These are phyloP conservation scores for Saitozyma podzolica DNA, from an alignment of 768 basidiomycete species.

Conservation along the genomic window DNA sequence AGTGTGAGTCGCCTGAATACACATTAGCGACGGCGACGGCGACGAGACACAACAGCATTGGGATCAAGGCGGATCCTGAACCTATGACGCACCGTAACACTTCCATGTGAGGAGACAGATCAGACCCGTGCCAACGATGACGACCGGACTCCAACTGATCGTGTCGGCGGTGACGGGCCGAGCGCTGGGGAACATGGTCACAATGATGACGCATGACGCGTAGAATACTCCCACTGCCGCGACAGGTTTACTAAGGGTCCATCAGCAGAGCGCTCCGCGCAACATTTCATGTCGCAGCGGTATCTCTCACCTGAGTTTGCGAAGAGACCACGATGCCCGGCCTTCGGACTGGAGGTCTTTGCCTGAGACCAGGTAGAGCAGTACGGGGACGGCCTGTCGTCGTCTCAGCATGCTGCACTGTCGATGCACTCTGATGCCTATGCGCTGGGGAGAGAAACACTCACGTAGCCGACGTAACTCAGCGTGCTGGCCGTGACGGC, in stretches of 20 bases:
- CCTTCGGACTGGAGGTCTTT: slow-evolving; percentile 50
- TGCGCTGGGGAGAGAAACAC: slow-evolving; percentile 9
- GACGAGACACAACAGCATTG: background rate
- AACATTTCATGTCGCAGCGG: too few species aligned
- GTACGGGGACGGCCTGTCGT: slow-evolving; percentile 34
- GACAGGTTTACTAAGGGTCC: slow-evolving; percentile 32
- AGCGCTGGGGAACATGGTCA: slow-evolving; percentile 46
- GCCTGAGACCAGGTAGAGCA: slow-evolving; percentile 42
- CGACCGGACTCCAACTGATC: slow-evolving; percentile 50
- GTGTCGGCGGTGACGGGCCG: slow-evolving; percentile 46
- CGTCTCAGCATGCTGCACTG: slow-evolving; percentile 12
- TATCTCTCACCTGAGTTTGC: slow-evolving; percentile 27
- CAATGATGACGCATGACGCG: slow-evolving; percentile 38
- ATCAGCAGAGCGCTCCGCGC: too few species aligned
- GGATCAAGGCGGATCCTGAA: background rate
- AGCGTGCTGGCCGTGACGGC: slow-evolving; percentile 51
- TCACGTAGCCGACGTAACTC: slow-evolving; percentile 47
- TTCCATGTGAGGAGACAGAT: slow-evolving; percentile 50
- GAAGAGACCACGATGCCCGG: slow-evolving; percentile 52
- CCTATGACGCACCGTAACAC: slow-evolving; percentile 47
- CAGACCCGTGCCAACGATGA: slow-evolving; percentile 46
- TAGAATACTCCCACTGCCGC: slow-evolving; percentile 35
- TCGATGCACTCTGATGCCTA: background rate
- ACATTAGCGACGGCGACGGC: background rate
- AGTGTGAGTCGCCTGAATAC: slow-evolving; percentile 38